Evolutionary conservation across 345 rosid genomes (phyloP), one percentile per base, ranked within the genome.

Genomic region (Crucihimalaya himalaica): DNA sequence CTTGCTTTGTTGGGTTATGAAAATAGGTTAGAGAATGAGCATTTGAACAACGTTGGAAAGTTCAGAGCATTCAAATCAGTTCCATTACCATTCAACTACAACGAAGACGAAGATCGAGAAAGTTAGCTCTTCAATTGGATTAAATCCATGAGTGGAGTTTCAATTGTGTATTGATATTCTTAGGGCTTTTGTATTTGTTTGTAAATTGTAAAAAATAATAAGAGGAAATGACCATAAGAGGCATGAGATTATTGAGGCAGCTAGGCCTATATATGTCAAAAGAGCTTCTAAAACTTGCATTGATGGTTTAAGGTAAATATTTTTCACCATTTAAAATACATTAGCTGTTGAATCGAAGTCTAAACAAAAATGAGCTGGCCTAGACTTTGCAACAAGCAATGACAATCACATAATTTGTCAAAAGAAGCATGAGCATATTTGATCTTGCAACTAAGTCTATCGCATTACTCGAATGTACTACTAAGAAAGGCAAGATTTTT

Each of bases 61-160:
- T 88, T 70, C 35, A 73, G 91, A 2, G 92, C 96, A 23, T 89
- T 89, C 81, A 89, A 89, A 70, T 79, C 92, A 4, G 96, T 89
- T 9, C 96, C 96, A 2, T 65, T 87, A 28, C 96, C 96, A 51
- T 89, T 89, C 84, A 81, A 83, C 84, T 76, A 80, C 9, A 74
- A 81, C 5, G 92, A 84, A 67, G 85, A 80, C 15, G 84, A 80
- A 43, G 85, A 82, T 37, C 76, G 72, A 67, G 88, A 82, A 48
- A 77, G 80, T n/a, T 83, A 74, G 47, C 19, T 6, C 8, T 5
- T 15, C 15, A 19, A 43, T 43, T n/a, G 47, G 47, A 43, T n/a
- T 3, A 43, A 15, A 43, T 43, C 47, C 15, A 6, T 0, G 19
- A 15, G 47, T 43, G 47, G 8, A 43, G 18, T 42, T 42, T 43